Evolutionary conservation across 208 protist species (phyloP), one percentile per base, ranked within the genome.

Genomic region (Leishmania amazonensis): DNA sequence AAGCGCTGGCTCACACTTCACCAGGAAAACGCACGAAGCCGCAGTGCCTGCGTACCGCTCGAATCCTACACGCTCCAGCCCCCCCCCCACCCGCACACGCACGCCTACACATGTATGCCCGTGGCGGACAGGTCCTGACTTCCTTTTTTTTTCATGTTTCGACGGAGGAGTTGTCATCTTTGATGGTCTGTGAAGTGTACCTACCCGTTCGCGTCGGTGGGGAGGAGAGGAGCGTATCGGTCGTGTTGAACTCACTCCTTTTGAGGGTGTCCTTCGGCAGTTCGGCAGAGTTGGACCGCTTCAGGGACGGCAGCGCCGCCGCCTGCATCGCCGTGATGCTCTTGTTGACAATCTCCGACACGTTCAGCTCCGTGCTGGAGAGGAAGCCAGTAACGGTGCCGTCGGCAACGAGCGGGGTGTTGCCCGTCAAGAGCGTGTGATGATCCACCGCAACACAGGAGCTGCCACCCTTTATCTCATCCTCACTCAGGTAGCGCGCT

Each of bases 261-360:
- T 49, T 54, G n/a, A 13, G 28, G 3, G 72, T 13, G 28, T 60
- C 38, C 21, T 24, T 5, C 72, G 19, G 4, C 31, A 0, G 49
- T 17, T 28, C 72, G 15, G 72, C 49, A 60, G 49, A 60, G 15
- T 60, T 40, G 2, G 45, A 15, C 0, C 47, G 72, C 9, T 76
- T 60, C 15, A 0, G 74, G 2, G 78, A 42, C 73, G 58, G 58
- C 54, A n/a, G 49, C 5, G 58, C 38, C 49, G 78, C 53, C 75
- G 64, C 83, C 45, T 83, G 81, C 78, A 90, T 82, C 11, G 87
- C 85, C 28, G 76, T 80, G 57, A 90, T 83, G 78, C 87, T 90
- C 38, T 79, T 83, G 45, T 78, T 84, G n/a, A 90, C 80, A 75
- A 90, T 81, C 19, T 88, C 85, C 45, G 76, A 51, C 31, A 90